Percentiles rank a stretch among this genome's conserved stretches.
phyloP scores from a whole-genome alignment of 2,329 filamentous ascomycete genomes.

The Fusarium begoniae region DNA sequence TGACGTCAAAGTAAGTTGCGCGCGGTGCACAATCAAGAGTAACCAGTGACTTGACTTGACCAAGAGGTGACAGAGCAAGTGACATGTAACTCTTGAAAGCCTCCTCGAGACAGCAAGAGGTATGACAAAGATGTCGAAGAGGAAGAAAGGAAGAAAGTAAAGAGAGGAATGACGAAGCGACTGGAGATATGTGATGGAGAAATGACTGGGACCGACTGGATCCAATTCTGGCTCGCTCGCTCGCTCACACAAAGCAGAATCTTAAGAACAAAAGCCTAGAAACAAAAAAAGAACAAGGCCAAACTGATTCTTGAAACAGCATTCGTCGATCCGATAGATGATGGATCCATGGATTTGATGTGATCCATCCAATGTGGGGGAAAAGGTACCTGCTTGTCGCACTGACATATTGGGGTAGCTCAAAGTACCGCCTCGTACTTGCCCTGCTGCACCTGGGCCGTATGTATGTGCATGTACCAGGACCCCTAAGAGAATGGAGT shows the following conservation, averaged over 20 bases:
- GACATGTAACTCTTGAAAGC: conserved; percentile 20
- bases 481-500: conserved; percentile 20
- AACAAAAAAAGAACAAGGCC: conserved; percentile 19
- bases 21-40: conserved; percentile 20
- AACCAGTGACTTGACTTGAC: conserved; percentile 30
- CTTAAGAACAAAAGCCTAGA: conserved; percentile 10
- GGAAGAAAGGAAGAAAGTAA: background rate
- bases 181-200: conserved; percentile 18
- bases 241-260: conserved; percentile 14
- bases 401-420: conserved; percentile 11
- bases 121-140: conserved; percentile 1
- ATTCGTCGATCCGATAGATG: conserved; percentile 29
- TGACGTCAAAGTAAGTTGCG: conserved; percentile 32
- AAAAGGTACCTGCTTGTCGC: conserved; percentile 10
- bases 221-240: conserved; percentile 5
- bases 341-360: conserved; percentile 26
- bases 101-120: background rate
- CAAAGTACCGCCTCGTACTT: conserved; percentile 7
- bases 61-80: conserved; percentile 3
- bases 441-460: conserved; percentile 6
- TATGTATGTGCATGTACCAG: background rate
- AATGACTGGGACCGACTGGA: conserved; percentile 4
- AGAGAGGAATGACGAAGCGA: conserved; percentile 5
- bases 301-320: conserved; percentile 8
- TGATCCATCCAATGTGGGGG: conserved; percentile 12